These are phyloP conservation scores for Blastomyces gilchristii DNA, from an alignment of 2,329 filamentous ascomycete genomes.

Conservation along the genomic window DNA sequence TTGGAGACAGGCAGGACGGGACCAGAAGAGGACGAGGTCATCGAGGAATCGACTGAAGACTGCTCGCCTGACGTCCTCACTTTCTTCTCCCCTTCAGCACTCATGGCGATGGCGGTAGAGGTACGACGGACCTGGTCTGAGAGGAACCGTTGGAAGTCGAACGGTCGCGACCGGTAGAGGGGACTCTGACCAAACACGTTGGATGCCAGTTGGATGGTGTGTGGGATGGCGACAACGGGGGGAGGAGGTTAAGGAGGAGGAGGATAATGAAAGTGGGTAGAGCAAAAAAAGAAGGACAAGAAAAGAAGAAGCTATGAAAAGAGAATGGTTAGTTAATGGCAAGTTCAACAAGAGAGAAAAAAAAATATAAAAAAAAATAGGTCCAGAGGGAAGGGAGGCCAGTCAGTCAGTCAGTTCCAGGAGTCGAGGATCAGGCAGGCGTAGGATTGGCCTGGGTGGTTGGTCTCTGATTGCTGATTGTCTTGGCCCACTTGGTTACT, in stretches of 20 bases:
- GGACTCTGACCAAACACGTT: slow-evolving; percentile 35
- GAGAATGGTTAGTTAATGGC: not conserved
- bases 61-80: slow-evolving; percentile 68
- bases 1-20: slow-evolving; percentile 69
- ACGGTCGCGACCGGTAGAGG: slow-evolving; percentile 35
- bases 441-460: no score
- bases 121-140: slow-evolving; percentile 33
- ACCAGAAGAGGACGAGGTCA: slow-evolving; percentile 16
- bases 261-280: slow-evolving; percentile 4
- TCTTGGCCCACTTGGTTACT: no score
- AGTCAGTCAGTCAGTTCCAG: no score
- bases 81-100: slow-evolving; percentile 60
- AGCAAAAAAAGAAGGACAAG: not conserved
- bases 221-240: slow-evolving; percentile 11
- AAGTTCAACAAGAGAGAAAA: not conserved
- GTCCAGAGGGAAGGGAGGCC: no score
- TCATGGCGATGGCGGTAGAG: slow-evolving; percentile 43
- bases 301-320: not conserved
- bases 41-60: slow-evolving; percentile 19
- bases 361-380: not conserved
- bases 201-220: slow-evolving; percentile 30
- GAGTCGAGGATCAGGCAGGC: no score
- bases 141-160: slow-evolving; percentile 40
- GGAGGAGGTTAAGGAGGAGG: slow-evolving; percentile 4
- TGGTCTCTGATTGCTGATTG: no score